Conservation (phyloP, 2,329 filamentous ascomycete species). For the Pseudopyrenochaeta lycopersici region DNA sequence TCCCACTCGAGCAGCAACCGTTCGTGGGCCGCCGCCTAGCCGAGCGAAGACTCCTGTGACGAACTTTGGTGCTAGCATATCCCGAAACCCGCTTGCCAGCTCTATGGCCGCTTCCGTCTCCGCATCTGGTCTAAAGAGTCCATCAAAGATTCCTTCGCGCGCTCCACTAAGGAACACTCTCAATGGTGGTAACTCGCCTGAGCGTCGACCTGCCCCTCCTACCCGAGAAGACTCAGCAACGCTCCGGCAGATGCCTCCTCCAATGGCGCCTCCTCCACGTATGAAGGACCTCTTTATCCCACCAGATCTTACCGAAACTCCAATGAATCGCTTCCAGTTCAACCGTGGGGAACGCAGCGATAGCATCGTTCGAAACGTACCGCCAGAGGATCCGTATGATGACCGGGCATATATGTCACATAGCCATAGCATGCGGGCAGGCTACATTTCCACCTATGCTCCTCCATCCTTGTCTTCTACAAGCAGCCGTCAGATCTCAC, state of each 20-base stretch:
- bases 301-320: constrained; percentile 58
- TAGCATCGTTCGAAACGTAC: constrained; percentile 67
- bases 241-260: constrained; percentile 53
- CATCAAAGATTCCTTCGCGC: constrained; percentile 74
- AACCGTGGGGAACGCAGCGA: constrained; percentile 59
- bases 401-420: constrained; percentile 54
- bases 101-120: constrained; percentile 43
- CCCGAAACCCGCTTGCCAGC: constrained; percentile 48
- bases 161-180: constrained; percentile 74
- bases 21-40: constrained; percentile 53
- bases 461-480: constrained; percentile 37
- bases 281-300: constrained; percentile 83
- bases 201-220: constrained; percentile 61
- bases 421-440: constrained; percentile 38
- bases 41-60: constrained; percentile 55
- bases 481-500: constrained; percentile 72
- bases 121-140: constrained; percentile 56
- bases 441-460: constrained; percentile 35
- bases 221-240: constrained; percentile 40
- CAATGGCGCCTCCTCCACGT: constrained; percentile 76
- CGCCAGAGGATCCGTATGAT: constrained; percentile 87
- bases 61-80: constrained; percentile 46
- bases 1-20: constrained; percentile 47
- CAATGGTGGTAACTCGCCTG: constrained; percentile 81
- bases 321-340: constrained; percentile 47